These are phyloP conservation scores for Cytospora piceae DNA, from an alignment of 2,329 filamentous ascomycete species.

Conservation along the genomic window DNA sequence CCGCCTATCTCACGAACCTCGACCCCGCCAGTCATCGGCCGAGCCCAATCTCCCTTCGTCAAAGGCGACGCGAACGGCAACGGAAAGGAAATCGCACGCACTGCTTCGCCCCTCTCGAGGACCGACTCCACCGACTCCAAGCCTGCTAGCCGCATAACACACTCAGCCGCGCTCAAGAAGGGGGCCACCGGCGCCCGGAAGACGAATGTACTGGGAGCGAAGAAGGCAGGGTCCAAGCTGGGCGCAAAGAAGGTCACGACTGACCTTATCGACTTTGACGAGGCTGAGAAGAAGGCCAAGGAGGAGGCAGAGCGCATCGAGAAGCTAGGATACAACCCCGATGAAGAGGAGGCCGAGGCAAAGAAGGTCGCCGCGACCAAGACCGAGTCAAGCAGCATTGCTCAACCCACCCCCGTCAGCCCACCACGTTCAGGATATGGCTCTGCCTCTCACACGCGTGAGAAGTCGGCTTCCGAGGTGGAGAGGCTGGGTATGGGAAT, in stretches of 20 bases:
- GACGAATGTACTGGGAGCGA: slow-evolving; percentile 81
- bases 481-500: slow-evolving; percentile 91
- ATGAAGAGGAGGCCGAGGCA: slow-evolving; percentile 65
- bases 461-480: slow-evolving; percentile 75
- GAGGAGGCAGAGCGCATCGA: slow-evolving; percentile 96
- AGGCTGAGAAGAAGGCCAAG: slow-evolving; percentile 94
- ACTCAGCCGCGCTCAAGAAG: slow-evolving; percentile 84
- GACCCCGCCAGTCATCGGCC: slow-evolving; percentile 79
- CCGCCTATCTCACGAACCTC: slow-evolving; percentile 89
- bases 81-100: slow-evolving; percentile 72
- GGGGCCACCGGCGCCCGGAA: slow-evolving; percentile 73
- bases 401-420: slow-evolving; percentile 75
- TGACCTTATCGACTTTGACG: slow-evolving; percentile 91
- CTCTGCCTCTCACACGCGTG: slow-evolving; percentile 57
- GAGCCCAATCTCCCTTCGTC: slow-evolving; percentile 89
- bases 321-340: slow-evolving; percentile 92
- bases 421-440: slow-evolving; percentile 66
- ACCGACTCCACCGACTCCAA: slow-evolving; percentile 57
- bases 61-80: slow-evolving; percentile 69
- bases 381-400: slow-evolving; percentile 63
- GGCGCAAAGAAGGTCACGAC: slow-evolving; percentile 88
- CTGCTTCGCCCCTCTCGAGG: slow-evolving; percentile 79
- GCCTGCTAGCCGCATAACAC: slow-evolving; percentile 69
- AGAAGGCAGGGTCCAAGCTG: slow-evolving; percentile 78
- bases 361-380: slow-evolving; percentile 48